Percentiles rank a stretch among this genome's conserved stretches.
Conservation (phyloP, 208 protist species). For the Trypanosoma platydactyli region DNA sequence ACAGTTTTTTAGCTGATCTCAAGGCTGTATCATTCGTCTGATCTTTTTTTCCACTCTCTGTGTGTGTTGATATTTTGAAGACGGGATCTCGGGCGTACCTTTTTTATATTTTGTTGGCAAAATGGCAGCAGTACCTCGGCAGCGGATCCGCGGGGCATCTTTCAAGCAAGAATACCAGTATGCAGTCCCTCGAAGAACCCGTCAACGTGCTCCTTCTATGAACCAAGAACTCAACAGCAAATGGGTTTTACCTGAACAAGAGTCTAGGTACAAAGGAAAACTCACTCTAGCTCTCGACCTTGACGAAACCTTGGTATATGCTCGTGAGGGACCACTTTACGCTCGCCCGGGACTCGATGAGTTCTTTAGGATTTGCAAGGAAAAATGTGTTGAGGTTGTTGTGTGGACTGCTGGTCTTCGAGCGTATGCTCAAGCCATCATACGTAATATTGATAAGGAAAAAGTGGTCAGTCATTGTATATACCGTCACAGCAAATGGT, state of each 20-base stretch:
- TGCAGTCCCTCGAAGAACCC: constrained; percentile 49
- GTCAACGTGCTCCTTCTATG: constrained; percentile 90
- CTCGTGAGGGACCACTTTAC: constrained; percentile 84
- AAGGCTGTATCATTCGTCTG: too few species aligned
- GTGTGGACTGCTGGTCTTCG: constrained; percentile 92
- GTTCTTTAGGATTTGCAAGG: constrained; percentile 86
- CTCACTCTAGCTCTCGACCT: constrained; percentile 89
- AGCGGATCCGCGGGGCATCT: constrained; percentile 87
- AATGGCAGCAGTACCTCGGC: constrained; percentile 34
- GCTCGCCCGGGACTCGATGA: constrained; percentile 86
- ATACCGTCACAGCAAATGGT: constrained; percentile 94
- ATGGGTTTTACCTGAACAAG: constrained; percentile 79
- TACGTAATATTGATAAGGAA: constrained; percentile 89
- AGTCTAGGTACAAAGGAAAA: constrained; percentile 75
- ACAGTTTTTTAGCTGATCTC: too few species aligned
- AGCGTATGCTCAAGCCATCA: constrained; percentile 91
- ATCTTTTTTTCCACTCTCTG: too few species aligned
- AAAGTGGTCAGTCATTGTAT: constrained; percentile 89
- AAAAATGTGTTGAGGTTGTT: constrained; percentile 85
- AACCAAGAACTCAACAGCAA: constrained; percentile 71
- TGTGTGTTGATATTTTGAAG: constrained; percentile 1
- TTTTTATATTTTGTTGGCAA: neutral
- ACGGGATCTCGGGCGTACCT: neutral
- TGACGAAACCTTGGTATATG: constrained; percentile 91
- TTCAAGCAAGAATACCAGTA: constrained; percentile 94